phyloP scores from a whole-genome alignment of 805 yeast species.

The Spathaspora girioi region DNA sequence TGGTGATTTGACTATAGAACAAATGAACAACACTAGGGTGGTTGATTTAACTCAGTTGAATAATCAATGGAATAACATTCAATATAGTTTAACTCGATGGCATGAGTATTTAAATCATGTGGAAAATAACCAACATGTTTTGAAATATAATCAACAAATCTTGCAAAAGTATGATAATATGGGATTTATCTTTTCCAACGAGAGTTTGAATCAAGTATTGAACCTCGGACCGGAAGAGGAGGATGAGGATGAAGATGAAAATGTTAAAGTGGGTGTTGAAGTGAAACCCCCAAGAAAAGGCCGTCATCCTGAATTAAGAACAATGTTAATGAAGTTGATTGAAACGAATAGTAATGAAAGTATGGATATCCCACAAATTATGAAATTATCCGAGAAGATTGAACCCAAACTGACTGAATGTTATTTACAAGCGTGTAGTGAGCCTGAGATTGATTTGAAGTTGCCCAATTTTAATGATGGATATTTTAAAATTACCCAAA shows the following conservation, averaged over 20 bases:
- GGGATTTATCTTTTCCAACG: slow-evolving; percentile 43
- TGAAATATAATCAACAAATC: slow-evolving; percentile 38
- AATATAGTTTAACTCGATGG: slow-evolving; percentile 80
- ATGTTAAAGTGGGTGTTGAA: too few relatives aligned
- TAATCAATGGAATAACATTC: slow-evolving; percentile 61
- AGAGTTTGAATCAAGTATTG: slow-evolving; percentile 39
- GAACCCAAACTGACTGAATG: slow-evolving; percentile 58
- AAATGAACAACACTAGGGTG: slow-evolving; percentile 4
- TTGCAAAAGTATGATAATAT: slow-evolving; percentile 35
- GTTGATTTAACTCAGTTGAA: slow-evolving; percentile 53
- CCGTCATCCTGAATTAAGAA: not conserved
- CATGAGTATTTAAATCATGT: slow-evolving; percentile 58
- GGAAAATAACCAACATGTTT: slow-evolving; percentile 38
- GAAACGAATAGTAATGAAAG: slow-evolving; percentile 37
- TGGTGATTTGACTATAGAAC: slow-evolving; percentile 58
- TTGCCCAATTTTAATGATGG: slow-evolving; percentile 35
- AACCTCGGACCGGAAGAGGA: slow-evolving; percentile 34
- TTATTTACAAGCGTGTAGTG: slow-evolving; percentile 19
- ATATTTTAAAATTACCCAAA: slow-evolving; percentile 29
- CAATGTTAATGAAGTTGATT: slow-evolving; percentile 40
- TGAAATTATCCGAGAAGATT: slow-evolving; percentile 58
- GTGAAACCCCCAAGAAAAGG: too few relatives aligned
- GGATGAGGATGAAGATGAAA: too few relatives aligned
- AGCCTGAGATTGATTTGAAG: slow-evolving; percentile 9
- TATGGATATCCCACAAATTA: slow-evolving; percentile 48